Percentiles rank a stretch among this genome's conserved stretches.
Conservation (phyloP, 768 basidiomycete genomes). For the Podaxis carcinomalis region DNA sequence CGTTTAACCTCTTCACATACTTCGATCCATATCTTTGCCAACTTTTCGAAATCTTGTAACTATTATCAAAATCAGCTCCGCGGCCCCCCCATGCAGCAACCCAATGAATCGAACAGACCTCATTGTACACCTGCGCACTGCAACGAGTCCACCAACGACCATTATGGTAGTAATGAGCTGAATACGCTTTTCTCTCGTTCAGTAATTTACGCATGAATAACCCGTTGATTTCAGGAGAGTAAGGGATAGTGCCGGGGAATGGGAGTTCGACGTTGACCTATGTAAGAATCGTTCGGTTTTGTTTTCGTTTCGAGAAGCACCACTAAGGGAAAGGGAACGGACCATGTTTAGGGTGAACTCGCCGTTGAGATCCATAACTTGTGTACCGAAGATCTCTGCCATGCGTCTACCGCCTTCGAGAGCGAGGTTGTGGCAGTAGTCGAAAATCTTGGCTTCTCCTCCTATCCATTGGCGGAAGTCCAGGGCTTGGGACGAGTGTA, state of each 20-base stretch:
- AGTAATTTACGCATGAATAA: slow-evolving; percentile 26
- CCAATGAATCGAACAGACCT: slow-evolving; percentile 19
- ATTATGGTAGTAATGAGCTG: slow-evolving; percentile 30
- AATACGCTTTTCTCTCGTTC: slow-evolving; percentile 25
- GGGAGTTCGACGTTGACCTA: slow-evolving; percentile 35
- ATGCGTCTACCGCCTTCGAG: slow-evolving; percentile 58
- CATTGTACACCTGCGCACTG: slow-evolving; percentile 38
- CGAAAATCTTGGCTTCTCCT: slow-evolving; percentile 68
- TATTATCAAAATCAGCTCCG: slow-evolving; percentile 12
- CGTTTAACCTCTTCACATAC: slow-evolving; percentile 30
- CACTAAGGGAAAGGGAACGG: too few species aligned
- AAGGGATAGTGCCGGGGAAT: slow-evolving; percentile 20
- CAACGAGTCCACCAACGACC: slow-evolving; percentile 35
- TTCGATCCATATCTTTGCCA: slow-evolving; percentile 31
- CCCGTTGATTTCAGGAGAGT: slow-evolving; percentile 16
- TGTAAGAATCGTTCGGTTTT: neutral
- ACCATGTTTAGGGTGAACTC: slow-evolving; percentile 75
- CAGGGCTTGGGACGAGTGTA: slow-evolving; percentile 39
- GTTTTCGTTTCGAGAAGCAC: neutral
- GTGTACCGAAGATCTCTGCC: slow-evolving; percentile 57
- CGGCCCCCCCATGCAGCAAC: neutral
- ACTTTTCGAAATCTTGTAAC: slow-evolving; percentile 39
- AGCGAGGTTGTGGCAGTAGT: slow-evolving; percentile 69
- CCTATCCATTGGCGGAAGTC: slow-evolving; percentile 72
- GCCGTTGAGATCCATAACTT: slow-evolving; percentile 49